phyloP scores from a whole-genome alignment of 2,329 filamentous ascomycete genomes.

The Sporothrix mexicana region DNA sequence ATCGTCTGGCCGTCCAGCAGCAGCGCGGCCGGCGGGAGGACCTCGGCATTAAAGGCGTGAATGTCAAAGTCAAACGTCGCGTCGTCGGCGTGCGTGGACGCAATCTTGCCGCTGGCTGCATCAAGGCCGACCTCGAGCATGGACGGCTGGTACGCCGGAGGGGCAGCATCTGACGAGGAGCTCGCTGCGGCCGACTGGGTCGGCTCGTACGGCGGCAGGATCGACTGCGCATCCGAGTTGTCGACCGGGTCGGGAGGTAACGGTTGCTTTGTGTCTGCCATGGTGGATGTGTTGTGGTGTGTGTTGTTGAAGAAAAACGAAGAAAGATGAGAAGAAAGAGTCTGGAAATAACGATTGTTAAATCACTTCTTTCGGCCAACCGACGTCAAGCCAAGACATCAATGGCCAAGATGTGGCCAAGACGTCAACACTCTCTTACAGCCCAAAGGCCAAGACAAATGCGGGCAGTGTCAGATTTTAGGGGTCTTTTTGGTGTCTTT shows the following conservation, averaged over 20 bases:
- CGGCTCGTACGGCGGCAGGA: conserved; percentile 16
- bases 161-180: neutral
- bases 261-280: neutral
- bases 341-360: neutral
- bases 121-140: conserved; percentile 3
- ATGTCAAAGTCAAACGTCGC: neutral
- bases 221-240: conserved; percentile 9
- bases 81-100: neutral
- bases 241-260: neutral
- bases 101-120: neutral
- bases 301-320: neutral
- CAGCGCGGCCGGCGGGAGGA: neutral
- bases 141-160: conserved; percentile 2
- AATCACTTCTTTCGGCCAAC: too few relatives aligned
- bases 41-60: neutral
- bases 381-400: neutral
- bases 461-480: too few relatives aligned
- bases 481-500: too few relatives aligned
- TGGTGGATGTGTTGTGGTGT: neutral
- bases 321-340: neutral
- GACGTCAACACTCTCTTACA: neutral
- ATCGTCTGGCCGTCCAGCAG: conserved; percentile 11
- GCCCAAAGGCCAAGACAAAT: neutral
- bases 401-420: neutral
- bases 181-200: neutral